Evolutionary conservation across 805 yeast species (phyloP).

Genomic region (Kodamaea neixiangensis): DNA sequence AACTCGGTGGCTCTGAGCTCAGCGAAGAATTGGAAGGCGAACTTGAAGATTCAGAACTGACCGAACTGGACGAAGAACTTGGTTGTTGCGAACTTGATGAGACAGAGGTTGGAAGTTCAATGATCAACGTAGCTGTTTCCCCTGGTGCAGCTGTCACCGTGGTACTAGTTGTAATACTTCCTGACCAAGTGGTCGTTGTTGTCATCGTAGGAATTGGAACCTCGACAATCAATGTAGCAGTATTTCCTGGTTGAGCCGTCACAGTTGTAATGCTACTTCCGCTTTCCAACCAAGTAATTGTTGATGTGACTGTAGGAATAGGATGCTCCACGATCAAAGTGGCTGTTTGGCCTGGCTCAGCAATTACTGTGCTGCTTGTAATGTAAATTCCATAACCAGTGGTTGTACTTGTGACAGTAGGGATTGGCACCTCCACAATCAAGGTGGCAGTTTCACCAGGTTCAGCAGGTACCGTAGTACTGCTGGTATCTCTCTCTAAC

Average conservation of each 20-base stretch:
- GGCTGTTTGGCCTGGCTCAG: constrained; percentile 11
- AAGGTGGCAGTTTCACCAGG: constrained; percentile 15
- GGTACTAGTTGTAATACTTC: constrained; percentile 10
- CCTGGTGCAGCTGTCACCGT: constrained; percentile 11
- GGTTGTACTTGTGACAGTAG: constrained; percentile 12
- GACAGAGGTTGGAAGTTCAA: constrained; percentile 16
- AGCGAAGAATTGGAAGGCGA: too few species aligned
- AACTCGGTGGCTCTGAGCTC: too few species aligned
- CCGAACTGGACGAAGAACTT: too few species aligned
- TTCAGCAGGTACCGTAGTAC: constrained; percentile 15
- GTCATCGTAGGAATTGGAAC: constrained; percentile 18
- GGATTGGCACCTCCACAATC: constrained; percentile 17
- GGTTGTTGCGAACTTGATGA: too few species aligned
- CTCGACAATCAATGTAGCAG: constrained; percentile 14
- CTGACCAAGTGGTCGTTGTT: constrained; percentile 18
- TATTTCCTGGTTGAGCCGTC: constrained; percentile 3
- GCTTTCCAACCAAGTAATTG: neutral
- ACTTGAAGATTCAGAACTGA: too few species aligned
- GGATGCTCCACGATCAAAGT: constrained; percentile 13
- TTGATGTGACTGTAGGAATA: constrained; percentile 6
- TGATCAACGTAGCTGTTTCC: constrained; percentile 12
- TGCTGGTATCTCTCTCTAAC: constrained; percentile 12
- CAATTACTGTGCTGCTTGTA: constrained; percentile 8
- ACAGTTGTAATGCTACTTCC: neutral
- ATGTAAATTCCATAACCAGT: constrained; percentile 8